phyloP scores from a whole-genome alignment of 2,329 filamentous ascomycete species.

The Pseudocercospora cruenta region DNA sequence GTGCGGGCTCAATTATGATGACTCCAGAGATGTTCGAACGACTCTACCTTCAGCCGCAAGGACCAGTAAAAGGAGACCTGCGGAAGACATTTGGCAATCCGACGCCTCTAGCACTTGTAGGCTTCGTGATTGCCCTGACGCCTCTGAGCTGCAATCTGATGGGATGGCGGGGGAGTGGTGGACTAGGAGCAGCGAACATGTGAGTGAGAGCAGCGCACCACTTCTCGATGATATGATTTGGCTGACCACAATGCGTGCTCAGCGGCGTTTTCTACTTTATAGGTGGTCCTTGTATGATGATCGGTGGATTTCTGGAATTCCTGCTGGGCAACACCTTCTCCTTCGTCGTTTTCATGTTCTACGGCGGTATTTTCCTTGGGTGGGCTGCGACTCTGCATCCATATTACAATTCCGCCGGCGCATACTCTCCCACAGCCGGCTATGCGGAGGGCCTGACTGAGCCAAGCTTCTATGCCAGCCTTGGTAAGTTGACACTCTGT shows the following conservation, averaged over 20 bases:
- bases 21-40: conserved; percentile 29
- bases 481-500: conserved; percentile 3
- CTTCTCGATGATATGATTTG: neutral
- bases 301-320: conserved; percentile 39
- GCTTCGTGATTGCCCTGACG: conserved; percentile 22
- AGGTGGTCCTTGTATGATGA: conserved; percentile 38
- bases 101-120: conserved; percentile 24
- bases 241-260: neutral
- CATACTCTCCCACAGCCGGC: conserved; percentile 14
- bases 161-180: conserved; percentile 27
- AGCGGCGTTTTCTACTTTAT: conserved; percentile 40
- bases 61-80: conserved; percentile 10
- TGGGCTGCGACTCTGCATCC: conserved; percentile 24
- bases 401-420: conserved; percentile 21
- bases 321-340: conserved; percentile 40
- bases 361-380: conserved; percentile 25
- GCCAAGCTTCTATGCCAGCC: conserved; percentile 13
- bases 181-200: conserved; percentile 22
- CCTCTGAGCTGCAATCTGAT: conserved; percentile 24
- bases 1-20: conserved; percentile 8
- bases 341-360: conserved; percentile 31
- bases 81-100: conserved; percentile 3
- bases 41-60: conserved; percentile 29
- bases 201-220: conserved; percentile 14
- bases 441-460: conserved; percentile 14